Conservation (phyloP, 192 early-diverging fungal species). For the Coemansia sp. region DNA sequence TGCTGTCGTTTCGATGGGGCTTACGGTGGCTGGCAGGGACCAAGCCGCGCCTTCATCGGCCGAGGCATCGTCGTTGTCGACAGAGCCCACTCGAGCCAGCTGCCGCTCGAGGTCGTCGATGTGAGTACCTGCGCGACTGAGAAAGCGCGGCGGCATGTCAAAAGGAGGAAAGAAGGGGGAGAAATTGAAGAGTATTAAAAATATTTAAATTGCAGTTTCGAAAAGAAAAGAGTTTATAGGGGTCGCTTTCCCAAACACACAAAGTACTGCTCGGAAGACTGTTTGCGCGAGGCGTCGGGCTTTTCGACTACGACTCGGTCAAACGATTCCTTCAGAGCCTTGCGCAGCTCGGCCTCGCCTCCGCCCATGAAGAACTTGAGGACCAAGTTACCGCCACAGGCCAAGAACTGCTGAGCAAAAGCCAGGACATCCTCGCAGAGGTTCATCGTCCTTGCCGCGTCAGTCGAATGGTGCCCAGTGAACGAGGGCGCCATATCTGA, state of each 20-base stretch:
- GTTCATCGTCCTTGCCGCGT: constrained; percentile 65
- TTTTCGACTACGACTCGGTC: constrained; percentile 66
- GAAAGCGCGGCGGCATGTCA: constrained; percentile 51
- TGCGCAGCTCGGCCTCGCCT: constrained; percentile 55
- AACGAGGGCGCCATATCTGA: constrained; percentile 87
- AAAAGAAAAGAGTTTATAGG: neutral
- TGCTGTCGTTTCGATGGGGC: constrained; percentile 4
- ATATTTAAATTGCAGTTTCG: too few relatives aligned
- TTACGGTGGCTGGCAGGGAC: neutral
- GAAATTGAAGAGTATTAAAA: neutral
- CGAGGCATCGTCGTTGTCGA: constrained; percentile 37
- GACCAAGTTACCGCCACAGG: constrained; percentile 30
- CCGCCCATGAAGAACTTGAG: constrained; percentile 74
- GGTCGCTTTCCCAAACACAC: constrained; percentile 62
- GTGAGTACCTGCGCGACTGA: constrained; percentile 54
- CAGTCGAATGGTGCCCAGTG: constrained; percentile 68
- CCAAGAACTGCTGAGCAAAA: constrained; percentile 61
- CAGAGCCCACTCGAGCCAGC: constrained; percentile 51
- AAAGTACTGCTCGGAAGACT: constrained; percentile 74
- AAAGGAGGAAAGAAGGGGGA: too few relatives aligned
- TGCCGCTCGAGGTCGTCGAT: constrained; percentile 56
- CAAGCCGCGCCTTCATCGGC: constrained; percentile 12
- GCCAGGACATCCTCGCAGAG: constrained; percentile 70
- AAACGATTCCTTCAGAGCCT: constrained; percentile 57
- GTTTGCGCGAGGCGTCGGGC: constrained; percentile 66